Conservation (phyloP, 108 stramenopile genomes). For the Stephanodiscus minutulus region DNA sequence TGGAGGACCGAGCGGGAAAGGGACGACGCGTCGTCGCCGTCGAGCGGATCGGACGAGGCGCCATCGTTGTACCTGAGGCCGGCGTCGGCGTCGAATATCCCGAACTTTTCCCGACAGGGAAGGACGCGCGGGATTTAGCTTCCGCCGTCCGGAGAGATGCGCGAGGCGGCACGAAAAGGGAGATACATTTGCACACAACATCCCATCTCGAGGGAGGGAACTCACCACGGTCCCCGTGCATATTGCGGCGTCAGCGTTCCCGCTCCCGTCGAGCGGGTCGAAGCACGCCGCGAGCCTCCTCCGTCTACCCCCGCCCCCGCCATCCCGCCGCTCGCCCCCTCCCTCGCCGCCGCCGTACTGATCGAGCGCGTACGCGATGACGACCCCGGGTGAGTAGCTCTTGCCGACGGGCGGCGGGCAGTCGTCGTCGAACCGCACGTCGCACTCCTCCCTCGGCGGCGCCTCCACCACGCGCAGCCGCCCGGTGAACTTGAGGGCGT, state of each 20-base stretch:
- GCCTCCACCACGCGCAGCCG: conserved; percentile 74
- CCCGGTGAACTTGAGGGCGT: conserved; percentile 89
- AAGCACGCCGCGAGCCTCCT: conserved; percentile 76
- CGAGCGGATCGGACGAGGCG: conserved; percentile 9
- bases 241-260: conserved; percentile 98
- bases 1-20: conserved; percentile 74
- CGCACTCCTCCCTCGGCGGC: conserved; percentile 41
- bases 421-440: conserved; percentile 58
- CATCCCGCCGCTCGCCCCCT: not conserved
- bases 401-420: conserved; percentile 11
- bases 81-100: conserved; percentile 81
- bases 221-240: conserved; percentile 94
- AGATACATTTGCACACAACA: too few species aligned
- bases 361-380: conserved; percentile 82
- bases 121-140: not conserved
- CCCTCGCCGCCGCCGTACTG: conserved; percentile 31
- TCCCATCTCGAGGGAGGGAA: not conserved
- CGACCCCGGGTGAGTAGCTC: conserved; percentile 80
- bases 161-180: too few species aligned
- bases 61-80: conserved; percentile 21
- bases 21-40: conserved; percentile 39
- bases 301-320: conserved; percentile 19
- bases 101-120: conserved; percentile 62
- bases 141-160: not conserved
- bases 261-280: conserved; percentile 98